Percentiles rank a stretch among this genome's conserved stretches.
Evolutionary conservation across 495 filamentous ascomycete species (phyloP).

Genomic region (Aspergillus carlsbadensis): DNA sequence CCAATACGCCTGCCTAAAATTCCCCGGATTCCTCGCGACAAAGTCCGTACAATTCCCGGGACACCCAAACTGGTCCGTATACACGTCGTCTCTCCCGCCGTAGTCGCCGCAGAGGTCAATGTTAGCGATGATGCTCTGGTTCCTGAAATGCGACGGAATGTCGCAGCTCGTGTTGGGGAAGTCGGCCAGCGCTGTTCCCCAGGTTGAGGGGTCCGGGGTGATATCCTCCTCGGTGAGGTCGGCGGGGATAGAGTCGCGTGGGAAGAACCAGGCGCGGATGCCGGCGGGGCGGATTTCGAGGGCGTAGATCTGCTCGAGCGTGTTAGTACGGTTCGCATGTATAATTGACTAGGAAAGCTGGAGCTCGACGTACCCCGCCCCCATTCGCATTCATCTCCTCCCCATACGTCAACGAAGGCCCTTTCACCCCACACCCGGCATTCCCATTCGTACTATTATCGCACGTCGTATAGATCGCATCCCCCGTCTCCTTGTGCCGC

Average conservation of each 20-base stretch:
- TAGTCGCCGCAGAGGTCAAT: constrained; percentile 50
- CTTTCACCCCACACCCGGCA: constrained; percentile 46
- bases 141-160: constrained; percentile 45
- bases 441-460: constrained; percentile 37
- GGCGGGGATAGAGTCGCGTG: constrained; percentile 34
- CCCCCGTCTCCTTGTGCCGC: constrained; percentile 42
- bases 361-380: constrained; percentile 38
- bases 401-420: constrained; percentile 36
- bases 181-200: constrained; percentile 48
- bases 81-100: constrained; percentile 34
- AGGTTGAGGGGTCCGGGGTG: constrained; percentile 45
- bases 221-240: constrained; percentile 30
- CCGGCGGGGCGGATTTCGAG: constrained; percentile 45
- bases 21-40: constrained; percentile 37
- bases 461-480: constrained; percentile 29
- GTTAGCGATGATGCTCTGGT: constrained; percentile 52
- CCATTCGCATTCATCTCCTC: constrained; percentile 42
- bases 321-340: too few relatives aligned
- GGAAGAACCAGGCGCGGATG: constrained; percentile 52
- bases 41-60: constrained; percentile 42
- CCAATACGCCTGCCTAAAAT: constrained; percentile 49
- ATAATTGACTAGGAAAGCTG: neutral
- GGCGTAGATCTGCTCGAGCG: constrained; percentile 43
- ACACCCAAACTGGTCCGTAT: constrained; percentile 41
- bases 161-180: constrained; percentile 52